These are phyloP conservation scores for baker's yeast (Saccharomyces cerevisiae) DNA, from an alignment of 805 yeast genomes.

Conservation along the genomic window DNA sequence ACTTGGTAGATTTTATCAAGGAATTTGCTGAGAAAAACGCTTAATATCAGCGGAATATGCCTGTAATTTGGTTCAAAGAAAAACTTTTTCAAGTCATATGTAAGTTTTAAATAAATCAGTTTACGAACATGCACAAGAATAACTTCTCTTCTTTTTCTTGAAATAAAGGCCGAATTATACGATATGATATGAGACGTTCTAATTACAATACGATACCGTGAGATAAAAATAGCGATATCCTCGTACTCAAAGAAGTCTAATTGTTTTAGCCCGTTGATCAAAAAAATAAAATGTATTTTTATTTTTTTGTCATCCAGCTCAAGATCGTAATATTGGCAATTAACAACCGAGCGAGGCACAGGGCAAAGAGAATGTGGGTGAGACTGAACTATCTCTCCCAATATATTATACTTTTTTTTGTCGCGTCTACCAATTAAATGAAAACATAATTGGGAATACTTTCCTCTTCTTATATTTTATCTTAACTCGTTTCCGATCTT, in stretches of 20 bases:
- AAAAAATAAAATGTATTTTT: neutral
- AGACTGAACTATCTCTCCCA: neutral
- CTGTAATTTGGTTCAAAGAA: neutral
- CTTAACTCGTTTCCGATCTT: neutral
- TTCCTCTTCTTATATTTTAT: neutral
- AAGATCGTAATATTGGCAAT: slow-evolving; percentile 34
- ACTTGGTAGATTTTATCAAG: slow-evolving; percentile 47
- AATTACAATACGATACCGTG: slow-evolving; percentile 26
- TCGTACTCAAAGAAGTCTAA: slow-evolving; percentile 54
- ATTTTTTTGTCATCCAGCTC: slow-evolving; percentile 47
- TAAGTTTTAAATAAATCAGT: neutral
- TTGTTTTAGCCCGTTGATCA: slow-evolving; percentile 42
- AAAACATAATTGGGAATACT: neutral
- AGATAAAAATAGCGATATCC: slow-evolving; percentile 25
- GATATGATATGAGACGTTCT: slow-evolving; percentile 19
- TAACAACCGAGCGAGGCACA: slow-evolving; percentile 56
- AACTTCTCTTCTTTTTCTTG: neutral
- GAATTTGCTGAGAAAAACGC: slow-evolving; percentile 46
- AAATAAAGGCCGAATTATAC: neutral
- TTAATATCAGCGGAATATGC: neutral
- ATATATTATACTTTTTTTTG: neutral
- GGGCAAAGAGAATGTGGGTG: slow-evolving; percentile 33
- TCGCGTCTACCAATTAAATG: neutral
- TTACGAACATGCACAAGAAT: neutral
- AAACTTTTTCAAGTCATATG: neutral